Conservation (phyloP, 1,284 basidiomycete genomes). For the Sutorius eximius region DNA sequence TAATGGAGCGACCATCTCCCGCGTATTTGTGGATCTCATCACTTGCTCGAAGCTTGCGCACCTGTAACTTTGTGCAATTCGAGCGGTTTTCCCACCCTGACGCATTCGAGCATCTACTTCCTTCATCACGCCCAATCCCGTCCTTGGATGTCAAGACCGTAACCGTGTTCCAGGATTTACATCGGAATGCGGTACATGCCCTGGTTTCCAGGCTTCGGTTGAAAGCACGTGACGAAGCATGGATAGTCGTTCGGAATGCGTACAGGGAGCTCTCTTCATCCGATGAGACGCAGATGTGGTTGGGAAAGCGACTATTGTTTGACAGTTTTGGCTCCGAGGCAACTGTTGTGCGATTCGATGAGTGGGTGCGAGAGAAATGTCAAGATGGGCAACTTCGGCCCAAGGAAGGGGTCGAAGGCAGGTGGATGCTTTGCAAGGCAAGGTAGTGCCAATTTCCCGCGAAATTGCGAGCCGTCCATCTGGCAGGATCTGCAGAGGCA, state of each 20-base stretch:
- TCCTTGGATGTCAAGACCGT: neutral
- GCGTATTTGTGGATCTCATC: conserved; percentile 48
- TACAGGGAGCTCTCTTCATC: conserved; percentile 60
- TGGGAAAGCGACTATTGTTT: conserved; percentile 45
- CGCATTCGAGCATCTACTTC: conserved; percentile 26
- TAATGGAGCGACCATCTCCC: conserved; percentile 38
- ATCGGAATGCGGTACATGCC: conserved; percentile 42
- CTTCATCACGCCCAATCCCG: conserved; percentile 1
- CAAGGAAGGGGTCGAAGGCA: conserved; percentile 54
- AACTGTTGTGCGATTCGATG: conserved; percentile 24
- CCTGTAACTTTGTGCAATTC: conserved; percentile 52
- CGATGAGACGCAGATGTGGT: conserved; percentile 49
- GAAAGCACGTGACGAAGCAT: conserved; percentile 53
- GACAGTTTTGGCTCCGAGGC: conserved; percentile 38
- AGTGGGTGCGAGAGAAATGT: conserved; percentile 52
- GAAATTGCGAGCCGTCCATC: neutral
- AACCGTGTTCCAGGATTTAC: conserved; percentile 29
- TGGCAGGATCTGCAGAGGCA: neutral
- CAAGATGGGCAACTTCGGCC: conserved; percentile 46
- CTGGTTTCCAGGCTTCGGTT: conserved; percentile 48
- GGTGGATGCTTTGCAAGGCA: conserved; percentile 53
- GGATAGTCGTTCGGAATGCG: conserved; percentile 59
- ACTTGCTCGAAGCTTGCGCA: conserved; percentile 48
- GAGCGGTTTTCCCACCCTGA: conserved; percentile 42
- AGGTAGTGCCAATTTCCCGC: conserved; percentile 13